A percentile compares a stretch with the other conserved stretches of the same genome.
Conservation (phyloP, 331 rosid genomes). For the Malus hybrid region DNA sequence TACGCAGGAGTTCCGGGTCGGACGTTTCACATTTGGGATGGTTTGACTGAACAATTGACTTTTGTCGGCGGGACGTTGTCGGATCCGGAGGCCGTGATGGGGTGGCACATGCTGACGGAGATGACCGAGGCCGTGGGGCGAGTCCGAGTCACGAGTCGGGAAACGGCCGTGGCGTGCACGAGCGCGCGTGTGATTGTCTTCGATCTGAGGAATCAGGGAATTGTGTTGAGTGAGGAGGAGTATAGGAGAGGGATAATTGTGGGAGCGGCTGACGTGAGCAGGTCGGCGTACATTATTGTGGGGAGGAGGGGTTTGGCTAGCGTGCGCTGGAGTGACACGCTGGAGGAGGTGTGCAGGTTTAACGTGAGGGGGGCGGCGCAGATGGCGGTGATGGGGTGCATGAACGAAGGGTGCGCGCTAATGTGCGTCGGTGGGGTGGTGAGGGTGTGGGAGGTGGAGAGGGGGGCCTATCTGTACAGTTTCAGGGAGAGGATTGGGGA, state of each 20-base stretch:
- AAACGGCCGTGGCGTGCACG: constrained; percentile 71
- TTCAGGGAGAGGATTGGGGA: constrained; percentile 21
- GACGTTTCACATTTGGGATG: constrained; percentile 77
- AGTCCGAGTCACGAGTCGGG: constrained; percentile 38
- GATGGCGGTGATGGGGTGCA: constrained; percentile 46
- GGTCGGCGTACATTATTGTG: constrained; percentile 32
- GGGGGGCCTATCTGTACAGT: background rate
- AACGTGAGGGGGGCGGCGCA: constrained; percentile 14
- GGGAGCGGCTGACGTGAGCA: constrained; percentile 42
- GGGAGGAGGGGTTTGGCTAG: constrained; percentile 35
- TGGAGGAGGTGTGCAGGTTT: constrained; percentile 44
- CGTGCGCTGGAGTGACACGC: constrained; percentile 36
- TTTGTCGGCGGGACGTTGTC: constrained; percentile 57
- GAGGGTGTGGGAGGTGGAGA: constrained; percentile 50
- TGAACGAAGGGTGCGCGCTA: constrained; percentile 47
- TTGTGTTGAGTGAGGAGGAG: constrained; percentile 26
- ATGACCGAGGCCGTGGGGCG: constrained; percentile 49
- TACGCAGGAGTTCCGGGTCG: constrained; percentile 61
- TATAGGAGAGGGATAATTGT: constrained; percentile 31
- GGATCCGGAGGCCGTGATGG: constrained; percentile 55
- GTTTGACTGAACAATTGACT: constrained; percentile 17
- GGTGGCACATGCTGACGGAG: constrained; percentile 80
- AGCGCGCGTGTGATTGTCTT: constrained; percentile 36
- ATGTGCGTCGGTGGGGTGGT: constrained; percentile 29
- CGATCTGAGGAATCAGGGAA: constrained; percentile 32